Evolutionary conservation across 140 eudicot genomes (phyloP), one percentile per base, ranked within the genome.

Genomic region (Oenanthe javanica): DNA sequence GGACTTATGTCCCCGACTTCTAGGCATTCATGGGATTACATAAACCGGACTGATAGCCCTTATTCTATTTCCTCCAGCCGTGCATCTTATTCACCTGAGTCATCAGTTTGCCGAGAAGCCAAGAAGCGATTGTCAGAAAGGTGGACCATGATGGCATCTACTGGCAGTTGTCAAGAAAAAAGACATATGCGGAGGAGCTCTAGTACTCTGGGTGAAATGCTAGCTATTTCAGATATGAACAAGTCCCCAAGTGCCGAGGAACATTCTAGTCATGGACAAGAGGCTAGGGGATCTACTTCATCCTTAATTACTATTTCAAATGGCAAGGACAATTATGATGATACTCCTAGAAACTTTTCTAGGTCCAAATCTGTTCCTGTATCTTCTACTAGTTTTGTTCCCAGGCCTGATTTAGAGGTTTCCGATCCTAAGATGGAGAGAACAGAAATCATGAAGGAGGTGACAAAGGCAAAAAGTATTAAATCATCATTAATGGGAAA

Each of bases 71-170:
- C 98, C 43, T 90, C 97, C 96, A 88, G 97, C 83, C 92, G 95
- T 49, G 90, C 91, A 50, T 95, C 98, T 80, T 91, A 83, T 88
- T 95, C 99, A 71, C 97, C 92, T 0, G 97, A 95, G 84, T 93
- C 99, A 14, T 90, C 99, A 52, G 99, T 95, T 42, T 89, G 91
- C 36, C 86, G 90, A 83, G 99, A 95, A 87, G 99, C 99, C 40
- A 95, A 95, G 91, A 95, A 95, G 79, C 89, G 99, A 19, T 91
- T 95, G 49, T 95, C 99, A 78, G 99, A 95, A 87, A 93, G 99
- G 83, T 95, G 99, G 99, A 91, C 96, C 40, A 84, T 92, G 89
- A 85, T 92, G 94, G 80, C 94, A 73, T 90, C 97, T 79, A 87
- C 82, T 83, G 92, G 93, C 72, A 85, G 82, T 82, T 84, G 78